These are phyloP conservation scores for Ganoderma resinaceum DNA, from an alignment of 1,284 basidiomycete genomes.

Conservation along the genomic window DNA sequence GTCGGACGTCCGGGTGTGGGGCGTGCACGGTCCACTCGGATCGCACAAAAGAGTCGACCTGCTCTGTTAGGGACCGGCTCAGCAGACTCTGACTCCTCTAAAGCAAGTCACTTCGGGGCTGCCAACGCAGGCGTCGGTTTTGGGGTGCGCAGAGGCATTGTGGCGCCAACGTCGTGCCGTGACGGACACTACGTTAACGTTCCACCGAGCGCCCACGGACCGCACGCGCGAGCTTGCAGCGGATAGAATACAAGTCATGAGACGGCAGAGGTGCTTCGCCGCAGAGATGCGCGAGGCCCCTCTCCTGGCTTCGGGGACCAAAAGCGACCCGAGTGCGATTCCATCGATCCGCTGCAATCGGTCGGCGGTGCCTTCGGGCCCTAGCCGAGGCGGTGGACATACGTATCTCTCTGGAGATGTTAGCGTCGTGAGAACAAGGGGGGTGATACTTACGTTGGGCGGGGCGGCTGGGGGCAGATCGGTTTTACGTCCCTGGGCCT, in stretches of 20 bases:
- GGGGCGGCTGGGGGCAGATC: not conserved
- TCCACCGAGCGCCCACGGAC: not conserved
- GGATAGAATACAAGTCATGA: not conserved
- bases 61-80: not conserved
- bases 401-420: not conserved
- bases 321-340: slow-evolving; percentile 8
- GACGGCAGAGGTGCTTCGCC: not conserved
- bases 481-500: not conserved
- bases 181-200: not conserved
- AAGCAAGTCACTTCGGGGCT: not conserved
- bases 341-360: slow-evolving; percentile 33
- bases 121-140: not conserved
- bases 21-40: not conserved
- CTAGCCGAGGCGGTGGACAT: not conserved
- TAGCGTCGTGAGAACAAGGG: not conserved
- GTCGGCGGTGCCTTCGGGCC: slow-evolving; percentile 2
- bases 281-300: not conserved
- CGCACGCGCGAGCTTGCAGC: not conserved
- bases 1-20: no score
- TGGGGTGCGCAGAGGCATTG: not conserved
- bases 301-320: not conserved
- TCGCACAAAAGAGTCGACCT: not conserved
- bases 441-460: not conserved
- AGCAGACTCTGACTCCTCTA: not conserved
- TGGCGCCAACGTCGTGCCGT: not conserved